phyloP scores from a whole-genome alignment of 129 eudicot genomes.

The Dittrichia graveolens region DNA sequence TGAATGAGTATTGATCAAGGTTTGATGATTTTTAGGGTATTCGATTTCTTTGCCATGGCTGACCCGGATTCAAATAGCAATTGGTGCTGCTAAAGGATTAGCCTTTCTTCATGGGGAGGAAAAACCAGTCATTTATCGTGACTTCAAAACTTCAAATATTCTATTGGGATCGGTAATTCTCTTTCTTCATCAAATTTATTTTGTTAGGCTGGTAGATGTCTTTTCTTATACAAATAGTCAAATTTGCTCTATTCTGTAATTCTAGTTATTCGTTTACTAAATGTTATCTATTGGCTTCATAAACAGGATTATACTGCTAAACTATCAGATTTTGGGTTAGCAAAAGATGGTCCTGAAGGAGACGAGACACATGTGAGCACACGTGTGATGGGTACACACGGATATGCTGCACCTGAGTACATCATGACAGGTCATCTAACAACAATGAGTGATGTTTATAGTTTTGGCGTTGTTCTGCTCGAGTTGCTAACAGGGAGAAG shows the following conservation, averaged over 20 bases:
- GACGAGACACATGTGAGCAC: slow-evolving; percentile 80
- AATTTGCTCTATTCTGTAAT: neutral
- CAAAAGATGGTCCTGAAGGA: slow-evolving; percentile 89
- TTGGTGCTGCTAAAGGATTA: slow-evolving; percentile 91
- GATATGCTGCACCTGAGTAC: slow-evolving; percentile 94
- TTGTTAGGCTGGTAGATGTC: neutral
- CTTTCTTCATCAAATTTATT: neutral
- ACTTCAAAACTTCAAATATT: slow-evolving; percentile 87
- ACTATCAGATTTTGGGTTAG: slow-evolving; percentile 90
- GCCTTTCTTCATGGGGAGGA: slow-evolving; percentile 88
- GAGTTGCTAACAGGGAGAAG: slow-evolving; percentile 58
- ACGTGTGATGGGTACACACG: slow-evolving; percentile 86
- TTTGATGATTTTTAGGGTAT: slow-evolving; percentile 50
- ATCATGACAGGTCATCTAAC: slow-evolving; percentile 86
- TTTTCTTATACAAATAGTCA: too few species aligned
- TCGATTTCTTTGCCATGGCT: slow-evolving; percentile 79
- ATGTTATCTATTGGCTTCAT: neutral
- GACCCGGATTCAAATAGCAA: slow-evolving; percentile 74
- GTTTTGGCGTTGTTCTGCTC: slow-evolving; percentile 62
- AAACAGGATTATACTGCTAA: slow-evolving; percentile 72
- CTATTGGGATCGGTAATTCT: slow-evolving; percentile 66
- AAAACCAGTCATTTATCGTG: slow-evolving; percentile 86
- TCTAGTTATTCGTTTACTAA: slow-evolving; percentile 20
- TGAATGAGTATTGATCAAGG: neutral
- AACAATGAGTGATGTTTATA: slow-evolving; percentile 57